Conservation (phyloP, 371 early-diverging fungal genomes). For the Mortierella sp. region DNA sequence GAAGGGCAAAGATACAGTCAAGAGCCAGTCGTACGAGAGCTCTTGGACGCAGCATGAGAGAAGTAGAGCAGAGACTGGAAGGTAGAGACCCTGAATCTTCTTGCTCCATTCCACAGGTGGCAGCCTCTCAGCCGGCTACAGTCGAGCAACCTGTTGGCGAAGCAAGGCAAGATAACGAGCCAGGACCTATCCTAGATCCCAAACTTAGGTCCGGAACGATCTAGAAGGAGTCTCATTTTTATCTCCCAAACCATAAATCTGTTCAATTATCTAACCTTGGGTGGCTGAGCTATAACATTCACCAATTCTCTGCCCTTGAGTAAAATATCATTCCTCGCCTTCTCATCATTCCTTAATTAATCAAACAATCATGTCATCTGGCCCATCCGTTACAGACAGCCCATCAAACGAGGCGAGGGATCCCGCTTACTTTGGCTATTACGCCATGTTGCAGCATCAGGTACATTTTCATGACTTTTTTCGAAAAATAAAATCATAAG, state of each 20-base stretch:
- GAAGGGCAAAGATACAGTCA: not conserved
- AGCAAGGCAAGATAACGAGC: not conserved
- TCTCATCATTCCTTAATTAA: conserved; percentile 9
- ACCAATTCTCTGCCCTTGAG: not conserved
- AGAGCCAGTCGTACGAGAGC: not conserved
- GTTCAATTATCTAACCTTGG: no score
- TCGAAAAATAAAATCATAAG: not conserved
- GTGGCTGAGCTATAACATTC: conserved; percentile 12
- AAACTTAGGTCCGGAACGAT: no score
- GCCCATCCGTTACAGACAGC: conserved; percentile 26
- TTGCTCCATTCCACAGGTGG: not conserved
- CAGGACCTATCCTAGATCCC: no score
- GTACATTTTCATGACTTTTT: conserved; percentile 59
- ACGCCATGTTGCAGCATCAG: conserved; percentile 96
- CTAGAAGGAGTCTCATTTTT: no score
- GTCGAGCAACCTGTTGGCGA: not conserved
- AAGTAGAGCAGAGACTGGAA: not conserved
- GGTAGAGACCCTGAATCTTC: not conserved
- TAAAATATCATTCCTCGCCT: not conserved
- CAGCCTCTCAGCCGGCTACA: not conserved
- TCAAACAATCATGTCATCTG: conserved; percentile 50
- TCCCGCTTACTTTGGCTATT: conserved; percentile 92
- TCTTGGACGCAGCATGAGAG: not conserved
- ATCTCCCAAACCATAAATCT: no score
- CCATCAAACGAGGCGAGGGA: conserved; percentile 78